These are phyloP conservation scores for Arachis stenosperma DNA, from an alignment of 306 rosid genomes.

Conservation along the genomic window DNA sequence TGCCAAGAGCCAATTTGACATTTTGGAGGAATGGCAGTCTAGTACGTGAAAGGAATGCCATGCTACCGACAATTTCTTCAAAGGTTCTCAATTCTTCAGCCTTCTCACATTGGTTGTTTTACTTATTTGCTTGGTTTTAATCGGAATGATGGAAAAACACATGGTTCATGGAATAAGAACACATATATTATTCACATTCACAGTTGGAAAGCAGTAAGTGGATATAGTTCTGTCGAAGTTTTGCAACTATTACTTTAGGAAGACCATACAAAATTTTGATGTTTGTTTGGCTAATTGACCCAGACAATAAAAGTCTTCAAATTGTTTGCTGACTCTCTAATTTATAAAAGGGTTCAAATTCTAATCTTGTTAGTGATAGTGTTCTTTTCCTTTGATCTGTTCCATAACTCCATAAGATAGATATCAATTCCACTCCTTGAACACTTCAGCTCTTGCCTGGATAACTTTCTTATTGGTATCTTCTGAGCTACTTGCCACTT, in stretches of 20 bases:
- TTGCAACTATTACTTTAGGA: not conserved
- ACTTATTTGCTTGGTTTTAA: slow-evolving; percentile 13
- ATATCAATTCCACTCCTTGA: not conserved
- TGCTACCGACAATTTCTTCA: slow-evolving; percentile 97
- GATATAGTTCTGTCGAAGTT: not conserved
- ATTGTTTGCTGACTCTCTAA: not conserved
- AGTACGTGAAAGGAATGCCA: slow-evolving; percentile 89
- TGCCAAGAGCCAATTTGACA: slow-evolving; percentile 97
- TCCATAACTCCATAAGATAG: too few relatives aligned
- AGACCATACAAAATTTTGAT: slow-evolving; percentile 5
- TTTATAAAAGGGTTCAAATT: not conserved
- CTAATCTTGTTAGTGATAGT: not conserved
- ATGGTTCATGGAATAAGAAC: not conserved
- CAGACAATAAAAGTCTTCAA: not conserved
- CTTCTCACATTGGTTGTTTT: slow-evolving; percentile 13
- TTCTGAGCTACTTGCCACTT: not conserved
- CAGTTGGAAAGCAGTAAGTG: slow-evolving; percentile 4
- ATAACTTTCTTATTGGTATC: not conserved
- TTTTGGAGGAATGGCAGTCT: slow-evolving; percentile 98
- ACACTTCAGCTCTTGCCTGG: not conserved
- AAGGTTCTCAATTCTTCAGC: slow-evolving; percentile 58
- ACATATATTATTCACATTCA: slow-evolving; percentile 15
- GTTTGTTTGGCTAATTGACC: not conserved
- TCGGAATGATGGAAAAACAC: slow-evolving; percentile 6
- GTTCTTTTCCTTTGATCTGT: not conserved